Percentiles rank a stretch among this genome's conserved stretches.
These are phyloP conservation scores for Dactylorhiza incarnata DNA, from an alignment of 106 monocot genomes.

Conservation along the genomic window DNA sequence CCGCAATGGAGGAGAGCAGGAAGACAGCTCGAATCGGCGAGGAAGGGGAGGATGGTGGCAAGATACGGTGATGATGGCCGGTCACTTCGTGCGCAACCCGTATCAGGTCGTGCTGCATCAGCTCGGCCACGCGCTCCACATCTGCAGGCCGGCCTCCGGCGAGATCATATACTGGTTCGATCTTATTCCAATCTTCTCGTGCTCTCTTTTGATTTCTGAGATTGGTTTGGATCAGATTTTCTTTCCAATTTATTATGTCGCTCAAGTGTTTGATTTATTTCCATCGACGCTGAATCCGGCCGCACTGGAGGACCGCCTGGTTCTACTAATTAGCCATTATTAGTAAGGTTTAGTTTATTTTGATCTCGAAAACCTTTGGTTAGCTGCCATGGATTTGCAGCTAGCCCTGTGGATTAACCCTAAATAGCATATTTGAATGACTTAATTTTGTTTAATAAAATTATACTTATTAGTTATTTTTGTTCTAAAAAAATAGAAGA, in stretches of 20 bases:
- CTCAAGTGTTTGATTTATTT: not conserved
- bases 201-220: not conserved
- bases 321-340: no score
- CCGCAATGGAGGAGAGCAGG: not conserved
- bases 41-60: not conserved
- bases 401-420: no score
- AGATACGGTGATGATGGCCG: slow-evolving; percentile 9
- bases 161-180: slow-evolving; percentile 37
- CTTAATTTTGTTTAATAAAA: no score
- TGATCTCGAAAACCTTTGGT: no score
- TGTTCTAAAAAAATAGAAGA: no score
- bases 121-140: slow-evolving; percentile 26
- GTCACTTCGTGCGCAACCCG: slow-evolving; percentile 19
- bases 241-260: not conserved
- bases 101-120: slow-evolving; percentile 25
- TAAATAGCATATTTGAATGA: no score
- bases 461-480: no score
- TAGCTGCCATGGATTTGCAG: no score
- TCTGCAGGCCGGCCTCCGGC: slow-evolving; percentile 16
- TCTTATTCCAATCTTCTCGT: not conserved
- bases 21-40: no score
- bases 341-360: no score
- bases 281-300: not conserved
- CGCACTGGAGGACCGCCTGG: not conserved
- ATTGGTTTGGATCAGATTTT: not conserved